Conservation (phyloP, 139 green algal species). For the Helicosporidium sp. region DNA sequence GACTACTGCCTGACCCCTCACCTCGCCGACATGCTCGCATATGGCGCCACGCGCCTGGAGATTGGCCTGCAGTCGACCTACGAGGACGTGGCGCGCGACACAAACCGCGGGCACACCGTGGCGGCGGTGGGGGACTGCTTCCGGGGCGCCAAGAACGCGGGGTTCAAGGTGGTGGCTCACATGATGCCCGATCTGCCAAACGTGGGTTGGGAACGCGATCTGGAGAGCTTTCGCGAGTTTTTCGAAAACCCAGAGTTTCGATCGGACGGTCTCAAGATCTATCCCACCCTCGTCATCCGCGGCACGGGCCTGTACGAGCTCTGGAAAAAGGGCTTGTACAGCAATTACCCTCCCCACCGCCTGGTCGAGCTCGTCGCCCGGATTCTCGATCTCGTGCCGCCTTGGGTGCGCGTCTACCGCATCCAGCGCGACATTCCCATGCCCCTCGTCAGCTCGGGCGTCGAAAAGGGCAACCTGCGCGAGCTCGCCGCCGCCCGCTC, state of each 20-base stretch:
- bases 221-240: slow-evolving; percentile 91
- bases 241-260: slow-evolving; percentile 89
- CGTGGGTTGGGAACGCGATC: slow-evolving; percentile 87
- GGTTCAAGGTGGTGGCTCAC: slow-evolving; percentile 88
- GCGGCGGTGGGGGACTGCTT: slow-evolving; percentile 82
- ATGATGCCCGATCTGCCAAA: slow-evolving; percentile 98
- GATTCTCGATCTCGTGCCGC: slow-evolving; percentile 73
- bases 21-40: slow-evolving; percentile 62
- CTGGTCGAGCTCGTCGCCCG: slow-evolving; percentile 83
- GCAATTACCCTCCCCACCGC: slow-evolving; percentile 65
- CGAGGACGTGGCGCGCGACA: slow-evolving; percentile 90
- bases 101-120: slow-evolving; percentile 81
- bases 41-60: slow-evolving; percentile 78
- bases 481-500: slow-evolving; percentile 85
- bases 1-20: slow-evolving; percentile 71
- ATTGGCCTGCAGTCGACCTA: slow-evolving; percentile 83
- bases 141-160: slow-evolving; percentile 73
- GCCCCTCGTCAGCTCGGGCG: slow-evolving; percentile 78
- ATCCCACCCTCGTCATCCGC: slow-evolving; percentile 53
- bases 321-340: slow-evolving; percentile 85
- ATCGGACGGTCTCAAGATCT: slow-evolving; percentile 83
- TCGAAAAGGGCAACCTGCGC: slow-evolving; percentile 90
- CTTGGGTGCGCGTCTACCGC: slow-evolving; percentile 84
- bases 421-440: slow-evolving; percentile 96
- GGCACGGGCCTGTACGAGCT: slow-evolving; percentile 94